phyloP scores from a whole-genome alignment of 768 basidiomycete genomes.

The Russula sp. region DNA sequence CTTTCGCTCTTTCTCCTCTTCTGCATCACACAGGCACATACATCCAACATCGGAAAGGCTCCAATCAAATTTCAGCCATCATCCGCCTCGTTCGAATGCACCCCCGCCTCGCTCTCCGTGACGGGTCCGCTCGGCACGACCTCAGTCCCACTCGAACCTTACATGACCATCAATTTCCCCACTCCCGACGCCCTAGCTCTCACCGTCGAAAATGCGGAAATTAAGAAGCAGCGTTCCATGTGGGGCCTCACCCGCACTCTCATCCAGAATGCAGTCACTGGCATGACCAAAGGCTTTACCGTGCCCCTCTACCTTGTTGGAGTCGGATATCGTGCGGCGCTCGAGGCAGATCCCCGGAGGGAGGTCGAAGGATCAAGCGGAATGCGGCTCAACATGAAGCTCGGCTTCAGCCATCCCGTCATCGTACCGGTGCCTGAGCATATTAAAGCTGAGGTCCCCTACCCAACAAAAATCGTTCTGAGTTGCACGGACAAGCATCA shows the following conservation, averaged over 20 bases:
- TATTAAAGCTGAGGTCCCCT: conserved; percentile 77
- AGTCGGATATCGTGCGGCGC: conserved; percentile 85
- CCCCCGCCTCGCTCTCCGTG: conserved; percentile 47
- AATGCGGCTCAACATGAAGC: conserved; percentile 80
- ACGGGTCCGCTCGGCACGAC: conserved; percentile 56
- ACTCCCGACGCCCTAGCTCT: conserved; percentile 39
- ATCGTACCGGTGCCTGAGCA: conserved; percentile 76
- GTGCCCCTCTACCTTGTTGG: conserved; percentile 87
- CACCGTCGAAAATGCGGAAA: conserved; percentile 53
- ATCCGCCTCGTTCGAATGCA: conserved; percentile 43
- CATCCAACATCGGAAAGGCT: conserved; percentile 49
- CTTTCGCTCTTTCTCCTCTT: conserved; percentile 25
- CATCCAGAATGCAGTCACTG: conserved; percentile 84
- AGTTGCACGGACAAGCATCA: conserved; percentile 84
- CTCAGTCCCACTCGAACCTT: conserved; percentile 47
- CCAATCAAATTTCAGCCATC: conserved; percentile 52
- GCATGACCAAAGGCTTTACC: conserved; percentile 85
- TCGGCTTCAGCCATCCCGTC: conserved; percentile 89
- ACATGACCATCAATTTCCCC: conserved; percentile 43
- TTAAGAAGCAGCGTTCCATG: conserved; percentile 79
- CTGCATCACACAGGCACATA: conserved; percentile 26
- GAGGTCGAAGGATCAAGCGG: conserved; percentile 55
- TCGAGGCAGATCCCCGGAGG: conserved; percentile 75
- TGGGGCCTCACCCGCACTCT: conserved; percentile 96
- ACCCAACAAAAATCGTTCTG: conserved; percentile 79